Conservation (phyloP, 2,329 filamentous ascomycete genomes). For the Claviceps sp. region DNA sequence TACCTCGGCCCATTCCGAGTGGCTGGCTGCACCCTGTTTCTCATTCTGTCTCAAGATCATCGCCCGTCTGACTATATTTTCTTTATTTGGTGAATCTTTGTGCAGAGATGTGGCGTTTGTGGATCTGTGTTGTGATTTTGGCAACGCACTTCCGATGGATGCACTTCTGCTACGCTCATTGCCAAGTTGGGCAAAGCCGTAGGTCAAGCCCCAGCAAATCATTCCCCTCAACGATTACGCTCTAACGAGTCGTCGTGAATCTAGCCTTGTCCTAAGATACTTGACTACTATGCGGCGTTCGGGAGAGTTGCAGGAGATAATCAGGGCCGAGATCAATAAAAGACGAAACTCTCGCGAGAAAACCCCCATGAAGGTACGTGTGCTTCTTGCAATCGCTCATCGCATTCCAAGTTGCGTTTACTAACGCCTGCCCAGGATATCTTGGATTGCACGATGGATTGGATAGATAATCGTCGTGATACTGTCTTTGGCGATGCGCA, state of each 20-base stretch:
- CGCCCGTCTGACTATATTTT: slow-evolving; percentile 7
- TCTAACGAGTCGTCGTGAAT: background rate
- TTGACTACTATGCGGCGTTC: slow-evolving; percentile 2
- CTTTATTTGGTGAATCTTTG: slow-evolving; percentile 6
- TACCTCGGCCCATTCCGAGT: no score
- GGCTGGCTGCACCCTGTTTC: slow-evolving; percentile 7
- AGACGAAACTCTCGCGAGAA: slow-evolving; percentile 1
- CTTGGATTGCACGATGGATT: slow-evolving; percentile 6
- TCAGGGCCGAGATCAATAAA: slow-evolving; percentile 3
- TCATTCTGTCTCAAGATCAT: slow-evolving; percentile 7
- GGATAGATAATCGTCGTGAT: slow-evolving; percentile 4
- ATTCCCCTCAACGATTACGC: background rate
- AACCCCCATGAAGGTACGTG: slow-evolving; percentile 6
- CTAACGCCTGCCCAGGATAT: slow-evolving; percentile 5
- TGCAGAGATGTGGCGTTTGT: slow-evolving; percentile 6
- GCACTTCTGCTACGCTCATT: slow-evolving; percentile 6
- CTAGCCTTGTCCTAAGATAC: slow-evolving; percentile 3
- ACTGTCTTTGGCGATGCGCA: slow-evolving; percentile 3
- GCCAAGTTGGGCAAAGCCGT: slow-evolving; percentile 5
- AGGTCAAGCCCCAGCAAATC: background rate
- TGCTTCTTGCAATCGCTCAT: no score
- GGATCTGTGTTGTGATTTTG: slow-evolving; percentile 6
- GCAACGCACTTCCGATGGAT: slow-evolving; percentile 6
- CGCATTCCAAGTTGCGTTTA: background rate
- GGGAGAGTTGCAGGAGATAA: background rate